phyloP scores from a whole-genome alignment of 371 early-diverging fungal species.

The Mucor ambiguus region DNA sequence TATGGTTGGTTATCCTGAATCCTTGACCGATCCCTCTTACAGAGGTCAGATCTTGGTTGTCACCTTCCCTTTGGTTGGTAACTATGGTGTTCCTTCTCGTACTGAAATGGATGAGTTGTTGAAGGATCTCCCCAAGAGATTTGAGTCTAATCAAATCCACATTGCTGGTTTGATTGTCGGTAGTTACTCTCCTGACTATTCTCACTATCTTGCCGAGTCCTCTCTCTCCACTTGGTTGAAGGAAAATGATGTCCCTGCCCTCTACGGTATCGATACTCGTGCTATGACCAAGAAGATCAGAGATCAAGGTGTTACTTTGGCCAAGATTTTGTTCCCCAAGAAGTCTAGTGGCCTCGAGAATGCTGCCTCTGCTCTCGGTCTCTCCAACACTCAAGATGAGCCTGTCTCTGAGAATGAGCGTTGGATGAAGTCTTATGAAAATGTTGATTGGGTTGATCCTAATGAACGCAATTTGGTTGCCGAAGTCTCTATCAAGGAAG shows the following conservation, averaged over 20 bases:
- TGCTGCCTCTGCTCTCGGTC: constrained; percentile 46
- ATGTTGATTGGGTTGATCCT: constrained; percentile 91
- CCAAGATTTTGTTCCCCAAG: constrained; percentile 83
- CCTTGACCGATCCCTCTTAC: constrained; percentile 96
- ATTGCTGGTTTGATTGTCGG: constrained; percentile 87
- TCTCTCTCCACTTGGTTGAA: constrained; percentile 89
- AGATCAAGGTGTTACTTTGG: constrained; percentile 84
- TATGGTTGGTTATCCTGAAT: constrained; percentile 86
- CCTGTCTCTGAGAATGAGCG: constrained; percentile 30
- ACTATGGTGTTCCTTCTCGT: constrained; percentile 90
- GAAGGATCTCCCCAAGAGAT: constrained; percentile 83
- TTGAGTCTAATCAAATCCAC: constrained; percentile 88
- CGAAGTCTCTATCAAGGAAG: constrained; percentile 85
- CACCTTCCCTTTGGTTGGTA: constrained; percentile 89
- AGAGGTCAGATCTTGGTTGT: constrained; percentile 93
- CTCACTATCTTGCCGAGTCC: constrained; percentile 92
- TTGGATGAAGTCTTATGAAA: constrained; percentile 72
- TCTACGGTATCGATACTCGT: constrained; percentile 94
- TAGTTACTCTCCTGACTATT: constrained; percentile 86
- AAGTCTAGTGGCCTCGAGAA: constrained; percentile 32
- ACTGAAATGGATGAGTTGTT: constrained; percentile 72
- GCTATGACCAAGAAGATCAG: constrained; percentile 88
- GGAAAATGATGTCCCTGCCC: constrained; percentile 84
- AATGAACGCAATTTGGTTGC: constrained; percentile 91
- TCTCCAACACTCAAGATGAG: constrained; percentile 26